Conservation (phyloP, 225 moss, liverwort and hornwort species). For the Rhytidiadelphus loreus region DNA sequence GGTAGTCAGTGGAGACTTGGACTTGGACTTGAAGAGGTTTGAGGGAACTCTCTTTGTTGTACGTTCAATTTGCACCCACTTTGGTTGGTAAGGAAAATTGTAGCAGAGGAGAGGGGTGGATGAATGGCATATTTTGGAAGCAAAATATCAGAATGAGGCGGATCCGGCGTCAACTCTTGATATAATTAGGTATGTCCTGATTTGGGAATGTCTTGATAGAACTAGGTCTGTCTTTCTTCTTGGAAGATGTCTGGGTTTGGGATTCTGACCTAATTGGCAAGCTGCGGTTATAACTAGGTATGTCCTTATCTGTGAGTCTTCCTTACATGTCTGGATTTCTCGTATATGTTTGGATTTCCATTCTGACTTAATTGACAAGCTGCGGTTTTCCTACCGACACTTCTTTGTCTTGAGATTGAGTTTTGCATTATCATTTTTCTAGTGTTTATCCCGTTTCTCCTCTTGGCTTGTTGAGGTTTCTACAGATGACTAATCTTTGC, state of each 20-base stretch:
- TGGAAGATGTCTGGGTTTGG: not conserved
- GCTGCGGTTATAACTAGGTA: not conserved
- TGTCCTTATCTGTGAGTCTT: not conserved
- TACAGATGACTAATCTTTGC: not conserved
- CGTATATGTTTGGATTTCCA: too few relatives aligned
- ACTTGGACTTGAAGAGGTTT: not conserved
- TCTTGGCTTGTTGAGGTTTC: not conserved
- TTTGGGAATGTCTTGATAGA: not conserved
- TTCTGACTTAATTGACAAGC: not conserved
- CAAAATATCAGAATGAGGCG: constrained; percentile 4
- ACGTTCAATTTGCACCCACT: not conserved
- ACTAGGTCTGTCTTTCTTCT: not conserved
- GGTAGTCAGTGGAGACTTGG: not conserved
- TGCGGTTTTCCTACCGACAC: not conserved
- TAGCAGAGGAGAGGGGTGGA: not conserved
- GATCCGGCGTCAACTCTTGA: not conserved
- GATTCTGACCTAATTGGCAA: not conserved
- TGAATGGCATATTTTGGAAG: not conserved
- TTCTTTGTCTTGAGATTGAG: not conserved
- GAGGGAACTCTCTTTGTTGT: not conserved
- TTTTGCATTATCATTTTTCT: not conserved
- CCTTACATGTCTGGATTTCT: not conserved
- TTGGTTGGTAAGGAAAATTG: not conserved
- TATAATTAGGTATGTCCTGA: not conserved
- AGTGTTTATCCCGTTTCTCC: not conserved